phyloP scores from a whole-genome alignment of 2,329 filamentous ascomycete genomes.

The Nigrospora oryzae region DNA sequence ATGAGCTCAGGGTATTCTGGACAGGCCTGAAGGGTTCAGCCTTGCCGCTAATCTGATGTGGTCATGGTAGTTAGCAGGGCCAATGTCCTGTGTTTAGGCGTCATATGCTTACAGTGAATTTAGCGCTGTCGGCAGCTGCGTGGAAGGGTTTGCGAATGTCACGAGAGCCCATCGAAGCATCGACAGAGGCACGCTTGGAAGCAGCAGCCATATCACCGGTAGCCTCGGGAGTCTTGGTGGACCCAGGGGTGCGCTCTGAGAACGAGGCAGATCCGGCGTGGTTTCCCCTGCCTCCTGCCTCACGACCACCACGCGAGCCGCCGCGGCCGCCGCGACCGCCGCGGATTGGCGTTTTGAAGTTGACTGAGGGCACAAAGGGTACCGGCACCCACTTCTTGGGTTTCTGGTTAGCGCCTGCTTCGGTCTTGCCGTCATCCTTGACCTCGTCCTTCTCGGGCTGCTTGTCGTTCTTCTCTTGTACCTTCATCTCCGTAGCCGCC shows the following conservation, averaged over 20 bases:
- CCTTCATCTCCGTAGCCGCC: slow-evolving; percentile 67
- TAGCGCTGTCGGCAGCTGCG: slow-evolving; percentile 30
- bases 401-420: slow-evolving; percentile 51
- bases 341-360: slow-evolving; percentile 77
- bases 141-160: slow-evolving; percentile 36
- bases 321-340: slow-evolving; percentile 37
- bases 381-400: slow-evolving; percentile 74
- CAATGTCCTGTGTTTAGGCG: no score
- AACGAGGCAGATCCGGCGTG: slow-evolving; percentile 6
- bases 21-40: slow-evolving; percentile 1
- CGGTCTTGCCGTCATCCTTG: slow-evolving; percentile 50
- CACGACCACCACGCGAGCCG: slow-evolving; percentile 18
- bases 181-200: slow-evolving; percentile 36
- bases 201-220: neutral
- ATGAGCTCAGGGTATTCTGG: neutral
- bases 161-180: slow-evolving; percentile 24
- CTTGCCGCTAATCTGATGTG: slow-evolving; percentile 1
- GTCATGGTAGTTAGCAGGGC: slow-evolving; percentile 1
- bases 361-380: slow-evolving; percentile 73
- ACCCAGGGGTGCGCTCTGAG: neutral
- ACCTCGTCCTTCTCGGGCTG: slow-evolving; percentile 43
- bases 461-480: slow-evolving; percentile 57
- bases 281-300: slow-evolving; percentile 10
- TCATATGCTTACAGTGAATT: slow-evolving; percentile 19
- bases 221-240: neutral